Conservation (phyloP, 2,329 filamentous ascomycete genomes). For the Lachnellula hyalina region DNA sequence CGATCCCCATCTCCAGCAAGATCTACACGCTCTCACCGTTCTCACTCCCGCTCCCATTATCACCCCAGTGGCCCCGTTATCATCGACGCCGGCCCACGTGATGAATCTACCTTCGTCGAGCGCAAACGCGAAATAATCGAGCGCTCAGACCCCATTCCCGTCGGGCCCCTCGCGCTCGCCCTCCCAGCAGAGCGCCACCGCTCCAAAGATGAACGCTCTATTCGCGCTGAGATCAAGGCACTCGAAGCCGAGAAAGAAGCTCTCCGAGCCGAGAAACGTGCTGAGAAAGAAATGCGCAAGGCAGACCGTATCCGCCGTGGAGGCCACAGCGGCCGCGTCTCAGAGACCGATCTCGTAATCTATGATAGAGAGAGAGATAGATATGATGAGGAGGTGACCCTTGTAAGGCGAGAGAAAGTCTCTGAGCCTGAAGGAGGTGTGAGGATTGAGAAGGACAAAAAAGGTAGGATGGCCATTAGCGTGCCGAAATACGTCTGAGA, state of each 20-base stretch:
- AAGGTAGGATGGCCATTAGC: slow-evolving; percentile 91
- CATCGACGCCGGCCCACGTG: slow-evolving; percentile 34
- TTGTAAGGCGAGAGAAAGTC: slow-evolving; percentile 46
- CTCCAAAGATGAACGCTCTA: slow-evolving; percentile 45
- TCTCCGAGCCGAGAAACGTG: slow-evolving; percentile 51
- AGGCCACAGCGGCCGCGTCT: slow-evolving; percentile 41
- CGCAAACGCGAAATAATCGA: slow-evolving; percentile 22
- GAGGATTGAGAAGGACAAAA: slow-evolving; percentile 81
- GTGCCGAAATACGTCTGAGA: slow-evolving; percentile 61
- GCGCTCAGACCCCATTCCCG: slow-evolving; percentile 24
- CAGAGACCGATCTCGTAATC: slow-evolving; percentile 57
- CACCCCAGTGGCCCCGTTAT: slow-evolving; percentile 36
- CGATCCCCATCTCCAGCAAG: slow-evolving; percentile 16
- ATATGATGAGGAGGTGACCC: slow-evolving; percentile 44
- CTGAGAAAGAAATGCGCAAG: slow-evolving; percentile 38
- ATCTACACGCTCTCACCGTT: slow-evolving; percentile 6
- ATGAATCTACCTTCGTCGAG: slow-evolving; percentile 24
- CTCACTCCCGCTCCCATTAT: slow-evolving; percentile 10
- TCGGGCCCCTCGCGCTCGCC: slow-evolving; percentile 40
- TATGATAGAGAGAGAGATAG: slow-evolving; percentile 50
- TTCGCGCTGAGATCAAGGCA: slow-evolving; percentile 65
- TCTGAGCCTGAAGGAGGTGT: slow-evolving; percentile 54
- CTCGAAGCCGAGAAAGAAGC: slow-evolving; percentile 62
- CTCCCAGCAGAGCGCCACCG: slow-evolving; percentile 33
- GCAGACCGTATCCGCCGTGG: slow-evolving; percentile 49